A percentile compares a stretch with the other conserved stretches of the same genome.
Evolutionary conservation across 2,329 filamentous ascomycete genomes (phyloP).

Genomic region (Talaromyces sp.): DNA sequence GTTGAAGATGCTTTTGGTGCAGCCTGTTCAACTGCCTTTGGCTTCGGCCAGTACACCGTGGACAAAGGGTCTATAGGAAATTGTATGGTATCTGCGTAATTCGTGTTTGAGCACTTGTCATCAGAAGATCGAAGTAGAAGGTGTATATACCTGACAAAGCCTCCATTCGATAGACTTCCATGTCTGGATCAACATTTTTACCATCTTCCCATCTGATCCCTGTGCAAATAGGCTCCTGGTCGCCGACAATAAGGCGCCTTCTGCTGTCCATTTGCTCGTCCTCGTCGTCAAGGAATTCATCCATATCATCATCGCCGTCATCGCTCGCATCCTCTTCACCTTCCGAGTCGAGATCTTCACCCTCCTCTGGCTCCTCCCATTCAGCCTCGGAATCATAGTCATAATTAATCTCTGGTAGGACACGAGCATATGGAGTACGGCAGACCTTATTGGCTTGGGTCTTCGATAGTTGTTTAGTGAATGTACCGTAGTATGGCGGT

Average conservation of each 20-base stretch:
- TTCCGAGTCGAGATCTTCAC: constrained; percentile 65
- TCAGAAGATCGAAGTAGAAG: background rate
- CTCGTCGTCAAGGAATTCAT: constrained; percentile 85
- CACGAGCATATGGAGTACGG: constrained; percentile 54
- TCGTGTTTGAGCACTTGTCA: constrained; percentile 1
- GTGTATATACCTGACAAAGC: constrained; percentile 63
- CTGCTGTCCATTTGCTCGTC: constrained; percentile 58
- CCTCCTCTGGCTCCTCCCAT: constrained; percentile 71
- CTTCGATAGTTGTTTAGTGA: constrained; percentile 49
- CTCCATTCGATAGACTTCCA: constrained; percentile 68
- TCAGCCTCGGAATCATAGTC: constrained; percentile 65
- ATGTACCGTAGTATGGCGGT: constrained; percentile 64
- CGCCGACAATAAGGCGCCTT: constrained; percentile 60
- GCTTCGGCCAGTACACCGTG: constrained; percentile 68
- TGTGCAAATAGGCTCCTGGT: constrained; percentile 72
- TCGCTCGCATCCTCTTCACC: constrained; percentile 62
- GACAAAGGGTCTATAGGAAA: constrained; percentile 83
- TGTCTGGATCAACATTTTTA: constrained; percentile 47
- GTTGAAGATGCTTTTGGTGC: constrained; percentile 21
- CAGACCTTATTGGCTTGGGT: constrained; percentile 47
- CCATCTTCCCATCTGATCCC: constrained; percentile 78
- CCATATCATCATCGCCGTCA: constrained; percentile 79
- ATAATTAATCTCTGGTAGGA: constrained; percentile 58
- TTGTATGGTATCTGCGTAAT: constrained; percentile 40
- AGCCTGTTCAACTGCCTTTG: constrained; percentile 28